Base-by-base conservation (phyloP, 2,329 filamentous ascomycete species). In the Coleophoma eucalyptorum region DNA sequence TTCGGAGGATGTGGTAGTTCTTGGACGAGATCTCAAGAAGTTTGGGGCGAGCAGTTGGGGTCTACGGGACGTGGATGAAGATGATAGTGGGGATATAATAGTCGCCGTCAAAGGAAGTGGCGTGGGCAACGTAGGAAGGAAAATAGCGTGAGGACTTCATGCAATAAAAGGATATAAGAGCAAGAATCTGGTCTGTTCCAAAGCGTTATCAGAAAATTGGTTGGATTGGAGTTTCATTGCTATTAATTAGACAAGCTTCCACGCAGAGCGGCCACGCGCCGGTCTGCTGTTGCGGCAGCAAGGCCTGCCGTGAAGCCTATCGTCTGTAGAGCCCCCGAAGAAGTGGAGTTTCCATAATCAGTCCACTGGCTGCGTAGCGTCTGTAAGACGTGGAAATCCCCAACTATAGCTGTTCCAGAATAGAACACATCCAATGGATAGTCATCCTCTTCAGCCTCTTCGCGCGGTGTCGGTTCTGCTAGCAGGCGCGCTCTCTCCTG, bases 21-120 rank as follows among this genome's bases (percentile, higher is more conserved):
- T 97, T 49, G 92, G 89, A 11, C 80, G 94, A 62, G 94, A 99
- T 67, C 70, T 97, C 59, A 87, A 84, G 65, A 85, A 80, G n/a
- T 96, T 97, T 69, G 93, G 93, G 31, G 88, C 89, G 41, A 91
- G 87, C 58, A 90, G 87, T 52, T 97, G 93, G 93, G 93, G 93
- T 13, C 74, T 97, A 62, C 79, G 92, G 62, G 89, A 93, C 58
- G 84, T 81, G 12, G 79, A 83, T 21, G 82, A 83, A 32, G 81
- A 86, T 41, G 69, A 76, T 49, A 75, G 71, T 5, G 70, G 72
- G 16, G 89, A 96, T 67, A 79, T 97, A 47, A 80, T 96, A 54
- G 78, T 99, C 60, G 95, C 90, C 59, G 87, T 99, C 41, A 96
- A 97, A 64, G 94, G 94, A 32, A 85, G 84, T 62, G 94, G 94